Evolutionary conservation across 805 yeast genomes (phyloP).

Genomic region (Candida methanosorbosa): DNA sequence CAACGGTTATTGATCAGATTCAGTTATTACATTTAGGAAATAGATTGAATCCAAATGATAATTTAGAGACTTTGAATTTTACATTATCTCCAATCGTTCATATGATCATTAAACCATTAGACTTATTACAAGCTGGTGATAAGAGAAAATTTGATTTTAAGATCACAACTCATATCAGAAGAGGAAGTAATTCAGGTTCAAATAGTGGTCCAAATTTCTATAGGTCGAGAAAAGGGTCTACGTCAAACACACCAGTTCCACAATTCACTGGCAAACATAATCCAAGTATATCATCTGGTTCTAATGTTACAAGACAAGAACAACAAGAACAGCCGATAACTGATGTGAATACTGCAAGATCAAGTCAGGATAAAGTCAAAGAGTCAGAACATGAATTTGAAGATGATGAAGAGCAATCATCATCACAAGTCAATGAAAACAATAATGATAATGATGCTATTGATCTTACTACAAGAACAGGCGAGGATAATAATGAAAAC

Average conservation of each 20-base stretch:
- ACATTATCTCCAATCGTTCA: constrained; percentile 19
- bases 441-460: no score
- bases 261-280: constrained; percentile 4
- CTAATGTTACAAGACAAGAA: no score
- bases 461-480: no score
- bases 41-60: constrained; percentile 18
- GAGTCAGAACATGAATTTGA: not conserved
- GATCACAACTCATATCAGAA: constrained; percentile 6
- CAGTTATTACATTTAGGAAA: constrained; percentile 23
- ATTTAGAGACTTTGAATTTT: constrained; percentile 14
- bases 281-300: not conserved
- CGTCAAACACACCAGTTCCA: constrained; percentile 19
- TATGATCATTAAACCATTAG: constrained; percentile 20
- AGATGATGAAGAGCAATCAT: not conserved
- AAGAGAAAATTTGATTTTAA: constrained; percentile 14
- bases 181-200: constrained; percentile 6
- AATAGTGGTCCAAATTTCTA: no score
- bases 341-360: no score
- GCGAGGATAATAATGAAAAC: no score
- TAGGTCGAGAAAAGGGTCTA: constrained; percentile 17
- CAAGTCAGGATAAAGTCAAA: no score
- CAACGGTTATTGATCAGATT: constrained; percentile 17
- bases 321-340: no score
- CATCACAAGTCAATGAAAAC: no score
- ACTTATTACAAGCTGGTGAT: constrained; percentile 10